Percentiles rank a stretch among this genome's conserved stretches.
Conservation (phyloP, 495 filamentous ascomycete genomes). For the Tuber calosporum region DNA sequence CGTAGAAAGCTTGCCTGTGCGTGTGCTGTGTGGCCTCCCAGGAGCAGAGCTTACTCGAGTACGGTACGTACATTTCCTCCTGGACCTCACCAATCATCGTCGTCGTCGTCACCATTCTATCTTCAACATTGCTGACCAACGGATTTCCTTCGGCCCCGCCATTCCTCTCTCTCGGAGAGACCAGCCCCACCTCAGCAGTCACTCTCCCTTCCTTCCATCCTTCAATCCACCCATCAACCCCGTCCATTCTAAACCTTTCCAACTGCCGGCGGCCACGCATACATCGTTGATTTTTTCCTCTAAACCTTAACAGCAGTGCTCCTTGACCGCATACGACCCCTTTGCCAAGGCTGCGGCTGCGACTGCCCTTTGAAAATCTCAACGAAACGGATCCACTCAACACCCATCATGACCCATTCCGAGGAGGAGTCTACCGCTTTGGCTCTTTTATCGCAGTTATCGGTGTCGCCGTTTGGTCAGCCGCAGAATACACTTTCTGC, state of each 20-base stretch:
- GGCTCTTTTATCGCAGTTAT: constrained; percentile 57
- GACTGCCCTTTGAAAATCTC: constrained; percentile 1
- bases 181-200: constrained; percentile 3
- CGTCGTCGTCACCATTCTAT: neutral
- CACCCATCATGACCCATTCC: constrained; percentile 40
- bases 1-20: constrained; percentile 24
- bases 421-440: constrained; percentile 40
- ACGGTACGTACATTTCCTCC: constrained; percentile 11
- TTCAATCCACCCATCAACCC: constrained; percentile 19
- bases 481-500: constrained; percentile 56
- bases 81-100: neutral
- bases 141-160: constrained; percentile 18
- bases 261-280: constrained; percentile 36
- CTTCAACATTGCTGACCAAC: neutral
- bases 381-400: constrained; percentile 9
- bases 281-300: constrained; percentile 21
- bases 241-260: constrained; percentile 14
- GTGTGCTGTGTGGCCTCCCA: constrained; percentile 22
- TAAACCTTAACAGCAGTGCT: constrained; percentile 29
- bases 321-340: constrained; percentile 23
- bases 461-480: constrained; percentile 50
- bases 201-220: constrained; percentile 11
- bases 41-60: no score
- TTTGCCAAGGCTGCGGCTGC: constrained; percentile 5
- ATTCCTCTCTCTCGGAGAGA: constrained; percentile 20